These are phyloP conservation scores for Blastomyces emzantsi DNA, from an alignment of 2,329 filamentous ascomycete genomes.

Conservation along the genomic window DNA sequence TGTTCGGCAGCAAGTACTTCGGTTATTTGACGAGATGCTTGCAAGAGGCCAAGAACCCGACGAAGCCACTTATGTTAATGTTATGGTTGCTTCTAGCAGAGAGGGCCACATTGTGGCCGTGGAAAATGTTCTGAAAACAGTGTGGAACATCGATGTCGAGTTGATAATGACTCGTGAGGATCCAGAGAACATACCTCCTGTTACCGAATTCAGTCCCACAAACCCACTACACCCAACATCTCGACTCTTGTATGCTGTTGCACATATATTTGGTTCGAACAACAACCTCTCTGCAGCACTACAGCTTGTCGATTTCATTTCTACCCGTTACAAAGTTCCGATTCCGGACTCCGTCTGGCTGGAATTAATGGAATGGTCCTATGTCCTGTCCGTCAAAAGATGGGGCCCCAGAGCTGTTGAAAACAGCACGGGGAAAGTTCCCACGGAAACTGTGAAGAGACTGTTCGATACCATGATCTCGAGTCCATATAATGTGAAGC, in stretches of 20 bases:
- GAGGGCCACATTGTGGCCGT: conserved; percentile 44
- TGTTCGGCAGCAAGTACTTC: conserved; percentile 29
- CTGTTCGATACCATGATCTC: conserved; percentile 54
- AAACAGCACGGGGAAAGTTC: conserved; percentile 28
- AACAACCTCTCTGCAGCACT: conserved; percentile 52
- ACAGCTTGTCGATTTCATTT: conserved; percentile 54
- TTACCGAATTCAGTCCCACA: conserved; percentile 36
- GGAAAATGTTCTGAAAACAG: conserved; percentile 40
- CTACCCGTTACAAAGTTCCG: conserved; percentile 48
- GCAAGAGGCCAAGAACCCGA: conserved; percentile 37
- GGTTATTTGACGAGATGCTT: conserved; percentile 43
- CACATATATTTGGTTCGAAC: conserved; percentile 59
- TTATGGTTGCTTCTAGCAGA: conserved; percentile 46
- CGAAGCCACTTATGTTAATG: conserved; percentile 44
- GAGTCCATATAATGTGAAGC: conserved; percentile 48
- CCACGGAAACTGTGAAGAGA: conserved; percentile 38
- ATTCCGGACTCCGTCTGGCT: conserved; percentile 55
- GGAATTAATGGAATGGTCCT: conserved; percentile 59
- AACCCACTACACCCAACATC: conserved; percentile 52
- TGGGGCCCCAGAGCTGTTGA: conserved; percentile 25
- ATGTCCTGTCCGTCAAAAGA: conserved; percentile 45
- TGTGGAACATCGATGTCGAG: conserved; percentile 48
- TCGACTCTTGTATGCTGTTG: conserved; percentile 55
- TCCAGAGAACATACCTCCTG: conserved; percentile 24
- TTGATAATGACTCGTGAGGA: conserved; percentile 30